Evolutionary conservation across 2,329 filamentous ascomycete genomes (phyloP).

Genomic region (Cladosporium sp.): DNA sequence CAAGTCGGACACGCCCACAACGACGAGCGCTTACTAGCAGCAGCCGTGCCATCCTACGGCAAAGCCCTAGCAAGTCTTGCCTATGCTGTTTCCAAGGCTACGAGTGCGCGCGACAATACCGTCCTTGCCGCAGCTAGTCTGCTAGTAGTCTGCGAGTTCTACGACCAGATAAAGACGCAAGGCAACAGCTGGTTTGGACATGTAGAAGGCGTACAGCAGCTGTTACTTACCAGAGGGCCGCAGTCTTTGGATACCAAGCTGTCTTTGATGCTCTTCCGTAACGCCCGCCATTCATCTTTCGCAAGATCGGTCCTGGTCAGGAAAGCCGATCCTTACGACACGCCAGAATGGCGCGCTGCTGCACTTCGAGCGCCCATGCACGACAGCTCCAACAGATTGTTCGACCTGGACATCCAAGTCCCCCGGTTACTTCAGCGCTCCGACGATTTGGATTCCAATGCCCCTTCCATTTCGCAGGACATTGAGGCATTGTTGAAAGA

Average conservation of each 20-base stretch:
- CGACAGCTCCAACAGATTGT: conserved; percentile 25
- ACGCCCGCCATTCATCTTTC: conserved; percentile 14
- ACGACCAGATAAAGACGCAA: conserved; percentile 14
- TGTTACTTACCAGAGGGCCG: conserved; percentile 13
- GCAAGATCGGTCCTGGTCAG: conserved; percentile 12
- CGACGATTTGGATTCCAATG: conserved; percentile 19
- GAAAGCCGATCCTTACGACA: conserved; percentile 11
- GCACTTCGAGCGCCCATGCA: conserved; percentile 20
- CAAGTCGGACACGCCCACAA: conserved; percentile 15
- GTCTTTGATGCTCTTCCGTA: conserved; percentile 15
- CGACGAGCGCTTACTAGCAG: conserved; percentile 13
- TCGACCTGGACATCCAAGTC: conserved; percentile 27
- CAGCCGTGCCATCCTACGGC: conserved; percentile 15
- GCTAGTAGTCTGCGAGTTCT: conserved; percentile 16
- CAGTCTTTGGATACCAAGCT: conserved; percentile 12
- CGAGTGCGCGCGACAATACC: conserved; percentile 15
- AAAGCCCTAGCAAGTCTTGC: conserved; percentile 14
- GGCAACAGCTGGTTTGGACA: conserved; percentile 17
- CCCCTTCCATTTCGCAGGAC: conserved; percentile 5
- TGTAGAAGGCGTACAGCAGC: conserved; percentile 13
- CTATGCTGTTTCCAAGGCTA: conserved; percentile 13
- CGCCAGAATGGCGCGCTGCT: conserved; percentile 13
- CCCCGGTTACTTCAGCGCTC: conserved; percentile 24
- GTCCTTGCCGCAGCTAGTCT: conserved; percentile 15
- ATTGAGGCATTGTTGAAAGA: conserved; percentile 21